Evolutionary conservation across 352 stramenopile species (phyloP), one percentile per base, ranked within the genome.

Genomic region (Elongisporangium anandrum): DNA sequence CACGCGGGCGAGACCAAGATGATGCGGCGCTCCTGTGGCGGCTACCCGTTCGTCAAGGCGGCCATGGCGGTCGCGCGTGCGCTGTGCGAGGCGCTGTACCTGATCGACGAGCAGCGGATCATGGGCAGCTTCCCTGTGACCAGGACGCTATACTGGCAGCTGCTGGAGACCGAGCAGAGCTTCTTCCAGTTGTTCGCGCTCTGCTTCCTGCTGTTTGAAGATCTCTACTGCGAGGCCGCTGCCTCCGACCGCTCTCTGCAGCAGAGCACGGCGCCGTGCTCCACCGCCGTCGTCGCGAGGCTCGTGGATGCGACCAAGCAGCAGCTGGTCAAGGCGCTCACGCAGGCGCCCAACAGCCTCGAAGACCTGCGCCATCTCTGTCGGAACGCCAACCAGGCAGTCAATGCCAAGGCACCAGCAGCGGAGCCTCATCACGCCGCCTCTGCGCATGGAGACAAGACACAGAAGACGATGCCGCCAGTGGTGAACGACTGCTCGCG

Each of bases 11-110:
- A 91, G 69, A 61, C 73, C 24, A 66, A 62, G 41, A 87, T 91
- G 76, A 87, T 91, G 75, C 80, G 75, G 60, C 76, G 79, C 9
- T 63, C 65, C 9, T 70, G 77, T 3, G 68, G 73, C 10, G 78
- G 81, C 1, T 88, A 91, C 34, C 81, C 77, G 21, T 91, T 91
- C 56, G 77, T 68, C 48, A 86, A 88, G 62, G 68, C 75, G 0
- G 76, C 72, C 6, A 68, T 87, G 50, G 77, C 75, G 19, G 60
- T 88, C 8, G 69, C 73, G 2, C 66, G 78, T n/a, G 73, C 68
- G 2, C 58, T 88, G 39, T 77, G 72, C 50, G 69, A 88, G 63
- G 65, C 60, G 17, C 68, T 87, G 24, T 62, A 79, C 23, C 63
- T 90, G 20, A 71, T 88, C 23, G 75, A 85, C 24, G 53, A 69